Percentiles rank a stretch among this genome's conserved stretches.
phyloP scores from a whole-genome alignment of 2,329 filamentous ascomycete species.

The Parastagonospora nodorum region DNA sequence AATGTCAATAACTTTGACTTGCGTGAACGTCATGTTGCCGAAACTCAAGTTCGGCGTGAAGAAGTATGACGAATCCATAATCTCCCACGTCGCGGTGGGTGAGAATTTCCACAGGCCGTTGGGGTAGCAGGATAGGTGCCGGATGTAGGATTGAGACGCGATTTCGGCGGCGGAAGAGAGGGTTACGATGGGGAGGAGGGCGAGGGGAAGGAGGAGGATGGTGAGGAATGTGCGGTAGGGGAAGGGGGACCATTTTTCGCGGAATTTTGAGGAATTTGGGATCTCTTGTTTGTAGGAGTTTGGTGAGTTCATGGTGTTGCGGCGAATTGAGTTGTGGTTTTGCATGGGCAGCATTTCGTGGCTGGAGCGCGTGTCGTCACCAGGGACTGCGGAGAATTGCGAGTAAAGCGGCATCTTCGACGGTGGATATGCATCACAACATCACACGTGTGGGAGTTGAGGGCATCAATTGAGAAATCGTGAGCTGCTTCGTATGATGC shows the following conservation, averaged over 20 bases:
- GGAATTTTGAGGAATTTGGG: constrained; percentile 6
- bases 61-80: constrained; percentile 43
- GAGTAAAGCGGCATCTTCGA: constrained; percentile 2
- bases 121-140: constrained; percentile 35
- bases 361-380: constrained; percentile 8
- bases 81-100: constrained; percentile 36
- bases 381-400: constrained; percentile 6
- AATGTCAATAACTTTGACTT: constrained; percentile 46
- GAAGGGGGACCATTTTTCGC: constrained; percentile 18
- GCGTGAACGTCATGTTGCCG: constrained; percentile 40
- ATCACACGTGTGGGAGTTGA: not conserved
- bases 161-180: constrained; percentile 35
- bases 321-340: no score
- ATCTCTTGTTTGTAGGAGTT: not conserved
- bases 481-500: not conserved
- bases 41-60: constrained; percentile 41
- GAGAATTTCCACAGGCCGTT: constrained; percentile 39
- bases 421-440: constrained; percentile 6
- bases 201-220: constrained; percentile 24
- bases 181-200: constrained; percentile 29
- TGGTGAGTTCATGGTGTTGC: not conserved
- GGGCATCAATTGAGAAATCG: not conserved
- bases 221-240: constrained; percentile 28
- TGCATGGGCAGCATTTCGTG: constrained; percentile 12
- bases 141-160: constrained; percentile 33